Evolutionary conservation across 2,329 filamentous ascomycete genomes (phyloP).

Genomic region (Beauveria varroae): DNA sequence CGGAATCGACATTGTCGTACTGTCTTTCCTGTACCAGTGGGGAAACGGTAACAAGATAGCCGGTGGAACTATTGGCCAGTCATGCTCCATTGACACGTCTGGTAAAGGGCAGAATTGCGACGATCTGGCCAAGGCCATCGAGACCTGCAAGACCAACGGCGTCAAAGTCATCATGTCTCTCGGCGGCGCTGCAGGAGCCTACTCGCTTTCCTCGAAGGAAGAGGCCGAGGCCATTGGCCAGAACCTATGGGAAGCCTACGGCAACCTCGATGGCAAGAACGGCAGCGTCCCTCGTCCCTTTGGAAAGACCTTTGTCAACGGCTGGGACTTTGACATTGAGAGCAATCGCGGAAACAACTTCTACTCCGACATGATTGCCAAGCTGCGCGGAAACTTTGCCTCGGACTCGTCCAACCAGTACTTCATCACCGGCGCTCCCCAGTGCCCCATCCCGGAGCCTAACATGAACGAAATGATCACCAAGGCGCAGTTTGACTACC

Average conservation of each 20-base stretch:
- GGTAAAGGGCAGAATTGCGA: slow-evolving; percentile 23
- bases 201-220: slow-evolving; percentile 9
- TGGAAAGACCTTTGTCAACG: slow-evolving; percentile 21
- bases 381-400: slow-evolving; percentile 17
- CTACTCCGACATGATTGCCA: slow-evolving; percentile 20
- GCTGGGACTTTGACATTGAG: slow-evolving; percentile 23
- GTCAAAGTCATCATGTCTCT: slow-evolving; percentile 15
- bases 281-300: slow-evolving; percentile 17
- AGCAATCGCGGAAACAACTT: slow-evolving; percentile 14
- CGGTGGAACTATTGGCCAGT: slow-evolving; percentile 32
- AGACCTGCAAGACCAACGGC: slow-evolving; percentile 11
- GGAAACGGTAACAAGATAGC: slow-evolving; percentile 28
- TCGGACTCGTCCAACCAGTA: slow-evolving; percentile 20
- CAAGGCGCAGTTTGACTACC: slow-evolving; percentile 29
- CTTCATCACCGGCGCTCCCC: slow-evolving; percentile 38
- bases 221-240: slow-evolving; percentile 13
- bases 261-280: slow-evolving; percentile 2
- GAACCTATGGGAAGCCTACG: slow-evolving; percentile 15
- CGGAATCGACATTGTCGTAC: slow-evolving; percentile 33
- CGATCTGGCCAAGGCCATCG: slow-evolving; percentile 9
- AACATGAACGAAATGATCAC: slow-evolving; percentile 34
- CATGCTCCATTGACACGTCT: slow-evolving; percentile 26
- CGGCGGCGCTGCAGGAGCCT: slow-evolving; percentile 12
- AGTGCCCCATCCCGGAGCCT: slow-evolving; percentile 30
- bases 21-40: slow-evolving; percentile 33